Percentiles rank a stretch among this genome's conserved stretches.
These are phyloP conservation scores for Strigomonas culicis DNA, from an alignment of 208 protist species.

Conservation along the genomic window DNA sequence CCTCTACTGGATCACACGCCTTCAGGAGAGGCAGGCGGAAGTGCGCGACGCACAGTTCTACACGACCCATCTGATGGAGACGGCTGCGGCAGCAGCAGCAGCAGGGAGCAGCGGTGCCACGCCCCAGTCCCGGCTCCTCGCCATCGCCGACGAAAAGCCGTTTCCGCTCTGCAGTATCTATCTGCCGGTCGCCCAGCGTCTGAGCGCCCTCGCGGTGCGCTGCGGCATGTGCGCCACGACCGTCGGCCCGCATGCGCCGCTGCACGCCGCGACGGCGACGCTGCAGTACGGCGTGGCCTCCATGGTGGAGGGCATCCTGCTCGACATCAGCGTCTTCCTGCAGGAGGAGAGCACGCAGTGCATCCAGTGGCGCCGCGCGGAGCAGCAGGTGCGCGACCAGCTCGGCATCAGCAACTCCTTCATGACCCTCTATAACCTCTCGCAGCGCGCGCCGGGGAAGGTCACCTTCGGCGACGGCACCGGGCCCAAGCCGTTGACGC, in stretches of 20 bases:
- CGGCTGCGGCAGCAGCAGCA: neutral
- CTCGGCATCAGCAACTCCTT: slow-evolving; percentile 16
- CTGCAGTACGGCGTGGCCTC: slow-evolving; percentile 16
- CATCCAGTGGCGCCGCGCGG: slow-evolving; percentile 15
- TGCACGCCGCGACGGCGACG: slow-evolving; percentile 17
- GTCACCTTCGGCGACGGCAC: neutral
- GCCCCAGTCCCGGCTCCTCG: neutral
- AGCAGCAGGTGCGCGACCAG: slow-evolving; percentile 16
- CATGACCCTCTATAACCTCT: slow-evolving; percentile 5
- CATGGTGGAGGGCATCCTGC: slow-evolving; percentile 20
- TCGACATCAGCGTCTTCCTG: slow-evolving; percentile 14
- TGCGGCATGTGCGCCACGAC: slow-evolving; percentile 5
- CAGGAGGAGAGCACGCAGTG: slow-evolving; percentile 8
- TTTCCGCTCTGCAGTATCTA: slow-evolving; percentile 16
- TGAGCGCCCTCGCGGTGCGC: slow-evolving; percentile 14
- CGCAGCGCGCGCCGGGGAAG: neutral
- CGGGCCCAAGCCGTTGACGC: neutral
- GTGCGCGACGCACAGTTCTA: neutral
- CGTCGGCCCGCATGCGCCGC: slow-evolving; percentile 8
- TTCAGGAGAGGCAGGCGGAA: neutral
- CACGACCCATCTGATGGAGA: neutral
- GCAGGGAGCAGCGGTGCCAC: neutral
- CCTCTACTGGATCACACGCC: neutral
- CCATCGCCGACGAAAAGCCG: neutral
- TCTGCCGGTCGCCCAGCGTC: slow-evolving; percentile 12